Conservation (phyloP, 2,329 filamentous ascomycete species). For the Coniochaeta prunicola region DNA sequence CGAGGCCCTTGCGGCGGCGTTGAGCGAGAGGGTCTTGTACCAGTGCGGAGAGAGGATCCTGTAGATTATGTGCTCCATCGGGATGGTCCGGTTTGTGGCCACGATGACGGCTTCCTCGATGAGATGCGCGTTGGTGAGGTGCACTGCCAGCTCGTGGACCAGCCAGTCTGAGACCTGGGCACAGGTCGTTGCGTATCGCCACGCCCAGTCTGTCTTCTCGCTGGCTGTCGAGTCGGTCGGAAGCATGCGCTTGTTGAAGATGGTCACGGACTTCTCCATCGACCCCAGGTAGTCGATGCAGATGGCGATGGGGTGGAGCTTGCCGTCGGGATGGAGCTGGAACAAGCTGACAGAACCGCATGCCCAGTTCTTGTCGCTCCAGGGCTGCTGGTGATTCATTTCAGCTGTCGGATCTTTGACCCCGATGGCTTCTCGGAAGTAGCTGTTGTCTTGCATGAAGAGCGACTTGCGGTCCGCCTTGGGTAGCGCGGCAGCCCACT, state of each 20-base stretch:
- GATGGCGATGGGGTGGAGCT: constrained; percentile 41
- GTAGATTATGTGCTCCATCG: constrained; percentile 34
- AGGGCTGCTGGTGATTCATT: constrained; percentile 19
- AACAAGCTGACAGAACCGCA: constrained; percentile 35
- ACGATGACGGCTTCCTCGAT: constrained; percentile 42
- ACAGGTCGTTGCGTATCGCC: constrained; percentile 45
- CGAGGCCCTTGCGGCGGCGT: constrained; percentile 34
- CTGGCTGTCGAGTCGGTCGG: constrained; percentile 20
- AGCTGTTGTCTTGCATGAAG: constrained; percentile 35
- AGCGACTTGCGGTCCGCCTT: constrained; percentile 22
- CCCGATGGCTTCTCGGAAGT: constrained; percentile 30
- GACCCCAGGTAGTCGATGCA: constrained; percentile 36
- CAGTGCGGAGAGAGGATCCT: constrained; percentile 37
- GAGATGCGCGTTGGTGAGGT: constrained; percentile 36
- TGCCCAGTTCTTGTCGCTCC: constrained; percentile 22
- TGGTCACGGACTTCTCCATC: constrained; percentile 35
- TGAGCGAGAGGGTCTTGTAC: constrained; percentile 41
- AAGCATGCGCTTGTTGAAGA: constrained; percentile 38
- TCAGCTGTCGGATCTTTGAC: constrained; percentile 17
- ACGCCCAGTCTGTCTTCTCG: constrained; percentile 39
- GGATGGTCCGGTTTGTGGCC: constrained; percentile 32
- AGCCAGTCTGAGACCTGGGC: constrained; percentile 40
- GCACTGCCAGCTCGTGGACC: constrained; percentile 37
- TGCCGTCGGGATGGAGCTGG: constrained; percentile 32
- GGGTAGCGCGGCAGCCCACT: constrained; percentile 21